Percentiles rank a stretch among this genome's conserved stretches.
phyloP scores from a whole-genome alignment of 345 rosid species.

The Sonneratia alba region DNA sequence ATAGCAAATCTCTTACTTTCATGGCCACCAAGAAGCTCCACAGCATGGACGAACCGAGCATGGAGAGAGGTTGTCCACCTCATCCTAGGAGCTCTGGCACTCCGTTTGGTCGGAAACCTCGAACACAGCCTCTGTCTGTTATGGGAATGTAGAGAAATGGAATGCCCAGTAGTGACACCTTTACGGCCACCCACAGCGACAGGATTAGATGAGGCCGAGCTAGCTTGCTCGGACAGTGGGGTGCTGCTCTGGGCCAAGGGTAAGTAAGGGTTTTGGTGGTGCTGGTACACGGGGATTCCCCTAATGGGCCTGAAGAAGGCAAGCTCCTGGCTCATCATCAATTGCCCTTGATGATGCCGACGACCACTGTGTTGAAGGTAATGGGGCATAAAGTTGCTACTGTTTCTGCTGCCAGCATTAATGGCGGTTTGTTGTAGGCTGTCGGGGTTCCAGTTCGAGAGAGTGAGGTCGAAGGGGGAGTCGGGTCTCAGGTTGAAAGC shows the following conservation, averaged over 20 bases:
- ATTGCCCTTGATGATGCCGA: conserved; percentile 23
- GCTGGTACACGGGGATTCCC: conserved; percentile 71
- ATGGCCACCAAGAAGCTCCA: conserved; percentile 97
- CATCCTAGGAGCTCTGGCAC: conserved; percentile 70
- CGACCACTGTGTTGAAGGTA: conserved; percentile 1
- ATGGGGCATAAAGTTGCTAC: conserved; percentile 2
- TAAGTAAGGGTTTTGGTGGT: conserved; percentile 17
- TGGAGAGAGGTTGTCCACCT: conserved; percentile 99
- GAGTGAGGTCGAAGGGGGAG: not conserved
- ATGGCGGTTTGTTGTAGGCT: not conserved
- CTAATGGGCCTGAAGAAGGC: conserved; percentile 70
- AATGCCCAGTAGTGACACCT: too few relatives aligned
- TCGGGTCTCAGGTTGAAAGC: not conserved
- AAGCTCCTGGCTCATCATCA: conserved; percentile 39
- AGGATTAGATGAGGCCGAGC: not conserved
- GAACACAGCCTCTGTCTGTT: conserved; percentile 41
- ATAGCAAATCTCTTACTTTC: conserved; percentile 46
- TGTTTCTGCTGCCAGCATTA: not conserved
- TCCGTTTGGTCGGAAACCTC: conserved; percentile 49
- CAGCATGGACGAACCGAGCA: conserved; percentile 95
- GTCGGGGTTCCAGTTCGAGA: not conserved
- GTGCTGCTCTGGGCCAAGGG: not conserved
- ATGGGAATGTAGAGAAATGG: not conserved
- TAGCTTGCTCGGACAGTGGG: not conserved
- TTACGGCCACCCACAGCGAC: not conserved